Base-by-base conservation (phyloP, 2,329 filamentous ascomycete genomes). In the Spiromastix sp. region DNA sequence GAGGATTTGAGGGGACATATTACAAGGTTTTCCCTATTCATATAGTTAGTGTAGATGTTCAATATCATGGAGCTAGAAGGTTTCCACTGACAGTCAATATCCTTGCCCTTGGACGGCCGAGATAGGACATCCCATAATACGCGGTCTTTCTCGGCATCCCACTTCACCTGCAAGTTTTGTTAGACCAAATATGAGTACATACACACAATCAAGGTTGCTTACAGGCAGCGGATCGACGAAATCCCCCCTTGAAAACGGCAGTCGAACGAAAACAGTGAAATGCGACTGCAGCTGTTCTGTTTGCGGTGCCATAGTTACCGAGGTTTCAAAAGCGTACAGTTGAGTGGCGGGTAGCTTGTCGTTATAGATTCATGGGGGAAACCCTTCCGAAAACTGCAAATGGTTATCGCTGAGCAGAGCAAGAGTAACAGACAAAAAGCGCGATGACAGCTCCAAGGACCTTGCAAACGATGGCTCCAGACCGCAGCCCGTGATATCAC, bases 141-240 rank as follows among this genome's bases (percentile, higher is more conserved):
- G 40, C 85, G 81, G 52, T 96, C 91, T 58, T 95, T 96, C 15
- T 72, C 67, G 1, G 80, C 72, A 59, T 87, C 79, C 91, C 91
- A 98, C 57, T 85, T 77, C 37, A 91, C 79, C 85, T 93, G 48
- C 11, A 20, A 49, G 42, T 19, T 36, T 42, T 20, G 51, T 48
- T 37, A 15, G 13, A 32, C 43, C 40, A 38, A 45, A 38, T 32
- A 19, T 20, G 17, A 34, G 17, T 11, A 17, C 17, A 27, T 9
- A 13, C 6, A 20, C 27, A 47, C 27, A 48, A 43, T 34, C 31
- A 37, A 24, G 12, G 8, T 18, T 20, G 56, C 72, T 56, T 71
- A 87, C 87, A 45, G 81, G 79, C 30, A 85, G 82, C 38, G 91
- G 91, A 60, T 98, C 89, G 42, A 87, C 74, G 63, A 98, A 98